Conservation (phyloP, 768 basidiomycete genomes). For the Steccherinum ochraceum region DNA sequence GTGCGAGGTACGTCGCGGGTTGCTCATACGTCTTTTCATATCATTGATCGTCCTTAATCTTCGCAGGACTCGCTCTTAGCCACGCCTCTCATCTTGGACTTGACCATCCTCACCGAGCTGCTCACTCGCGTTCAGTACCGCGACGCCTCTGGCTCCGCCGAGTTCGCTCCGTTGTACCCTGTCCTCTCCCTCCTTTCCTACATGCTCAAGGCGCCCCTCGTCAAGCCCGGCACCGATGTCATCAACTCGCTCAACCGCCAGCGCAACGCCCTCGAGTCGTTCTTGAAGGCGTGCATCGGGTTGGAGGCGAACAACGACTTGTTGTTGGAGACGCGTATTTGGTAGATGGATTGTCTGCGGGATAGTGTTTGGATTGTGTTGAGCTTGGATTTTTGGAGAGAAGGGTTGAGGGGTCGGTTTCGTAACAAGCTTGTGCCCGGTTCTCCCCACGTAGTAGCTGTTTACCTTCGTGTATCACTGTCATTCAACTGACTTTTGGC, state of each 20-base stretch:
- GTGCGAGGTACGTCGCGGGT: slow-evolving; percentile 62
- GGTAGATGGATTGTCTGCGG: slow-evolving; percentile 43
- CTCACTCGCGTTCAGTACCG: slow-evolving; percentile 92
- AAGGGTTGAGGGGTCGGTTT: neutral
- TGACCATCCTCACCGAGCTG: slow-evolving; percentile 89
- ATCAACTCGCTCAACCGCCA: slow-evolving; percentile 95
- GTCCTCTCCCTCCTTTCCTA: slow-evolving; percentile 90
- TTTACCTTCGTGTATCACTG: neutral
- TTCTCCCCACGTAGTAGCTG: slow-evolving; percentile 1
- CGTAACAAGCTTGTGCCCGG: neutral
- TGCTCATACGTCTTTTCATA: neutral
- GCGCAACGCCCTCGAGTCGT: slow-evolving; percentile 87
- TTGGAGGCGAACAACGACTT: slow-evolving; percentile 80
- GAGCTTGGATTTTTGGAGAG: no score
- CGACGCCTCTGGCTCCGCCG: slow-evolving; percentile 39
- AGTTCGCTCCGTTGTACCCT: slow-evolving; percentile 82
- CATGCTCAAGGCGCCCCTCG: slow-evolving; percentile 98
- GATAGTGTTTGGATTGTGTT: neutral
- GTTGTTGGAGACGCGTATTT: slow-evolving; percentile 80
- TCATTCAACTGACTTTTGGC: slow-evolving; percentile 1
- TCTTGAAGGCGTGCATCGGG: slow-evolving; percentile 92
- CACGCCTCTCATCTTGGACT: slow-evolving; percentile 91
- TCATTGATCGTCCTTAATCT: neutral
- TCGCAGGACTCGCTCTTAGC: slow-evolving; percentile 87
- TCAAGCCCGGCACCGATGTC: slow-evolving; percentile 89